A percentile compares a stretch with the other conserved stretches of the same genome.
These are phyloP conservation scores for Paramyrothecium roridum DNA, from an alignment of 2,329 filamentous ascomycete species.

Conservation along the genomic window DNA sequence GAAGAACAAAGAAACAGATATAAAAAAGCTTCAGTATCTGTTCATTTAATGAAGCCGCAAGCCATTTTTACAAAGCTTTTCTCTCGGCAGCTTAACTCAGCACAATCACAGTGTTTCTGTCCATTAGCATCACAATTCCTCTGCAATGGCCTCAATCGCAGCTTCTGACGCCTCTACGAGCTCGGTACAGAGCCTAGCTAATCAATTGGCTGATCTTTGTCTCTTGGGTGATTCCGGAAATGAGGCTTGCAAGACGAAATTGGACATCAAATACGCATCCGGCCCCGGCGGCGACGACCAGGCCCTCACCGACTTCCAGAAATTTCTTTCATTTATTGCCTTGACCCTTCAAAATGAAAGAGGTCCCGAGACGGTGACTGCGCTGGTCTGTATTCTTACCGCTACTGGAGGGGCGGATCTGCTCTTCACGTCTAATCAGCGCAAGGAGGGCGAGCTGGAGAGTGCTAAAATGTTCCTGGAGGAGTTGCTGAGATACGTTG, in stretches of 20 bases:
- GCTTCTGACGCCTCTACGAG: neutral
- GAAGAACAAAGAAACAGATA: too few relatives aligned
- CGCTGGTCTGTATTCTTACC: neutral
- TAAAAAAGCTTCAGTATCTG: too few relatives aligned
- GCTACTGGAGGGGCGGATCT: neutral
- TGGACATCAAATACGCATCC: neutral
- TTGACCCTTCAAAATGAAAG: neutral
- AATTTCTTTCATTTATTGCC: neutral
- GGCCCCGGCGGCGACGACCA: neutral
- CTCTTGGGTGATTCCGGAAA: neutral
- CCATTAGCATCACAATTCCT: too few relatives aligned
- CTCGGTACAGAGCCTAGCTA: neutral
- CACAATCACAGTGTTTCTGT: too few relatives aligned
- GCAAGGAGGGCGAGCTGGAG: neutral
- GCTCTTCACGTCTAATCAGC: neutral
- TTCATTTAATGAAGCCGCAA: too few relatives aligned
- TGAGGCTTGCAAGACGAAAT: neutral
- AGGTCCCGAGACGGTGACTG: neutral
- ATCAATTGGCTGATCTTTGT: neutral
- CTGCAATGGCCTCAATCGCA: neutral
- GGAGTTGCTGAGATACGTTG: neutral
- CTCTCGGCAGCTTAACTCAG: too few relatives aligned
- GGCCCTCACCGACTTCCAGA: neutral
- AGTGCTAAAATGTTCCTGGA: neutral
- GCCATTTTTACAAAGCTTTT: too few relatives aligned